These are phyloP conservation scores for Clonostachys solani DNA, from an alignment of 2,329 filamentous ascomycete genomes.

Conservation along the genomic window DNA sequence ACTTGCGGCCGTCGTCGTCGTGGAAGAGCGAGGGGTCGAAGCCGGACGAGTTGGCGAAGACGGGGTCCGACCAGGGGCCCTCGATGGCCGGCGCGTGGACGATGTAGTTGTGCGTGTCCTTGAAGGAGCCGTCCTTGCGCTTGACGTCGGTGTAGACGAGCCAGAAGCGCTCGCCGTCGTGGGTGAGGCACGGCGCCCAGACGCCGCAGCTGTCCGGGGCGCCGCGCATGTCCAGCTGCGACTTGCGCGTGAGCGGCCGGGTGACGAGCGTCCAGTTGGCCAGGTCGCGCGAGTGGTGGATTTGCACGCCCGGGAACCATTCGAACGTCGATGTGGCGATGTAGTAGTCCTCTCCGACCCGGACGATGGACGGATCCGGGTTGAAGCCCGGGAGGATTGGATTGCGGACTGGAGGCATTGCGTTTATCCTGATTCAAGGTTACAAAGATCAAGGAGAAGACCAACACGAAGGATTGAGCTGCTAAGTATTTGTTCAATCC, in stretches of 20 bases:
- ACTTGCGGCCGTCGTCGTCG: constrained; percentile 50
- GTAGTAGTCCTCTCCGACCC: constrained; percentile 49
- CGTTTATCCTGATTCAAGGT: background rate
- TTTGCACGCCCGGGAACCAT: constrained; percentile 51
- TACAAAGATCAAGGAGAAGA: no score
- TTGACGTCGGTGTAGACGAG: constrained; percentile 64
- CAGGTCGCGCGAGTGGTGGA: constrained; percentile 47
- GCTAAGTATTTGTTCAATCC: no score
- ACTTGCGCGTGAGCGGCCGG: constrained; percentile 42
- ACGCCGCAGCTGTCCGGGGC: constrained; percentile 56
- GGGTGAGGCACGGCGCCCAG: constrained; percentile 62
- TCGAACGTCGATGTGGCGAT: constrained; percentile 53
- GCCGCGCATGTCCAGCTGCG: constrained; percentile 53
- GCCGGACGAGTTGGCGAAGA: constrained; percentile 55
- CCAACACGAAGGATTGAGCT: no score
- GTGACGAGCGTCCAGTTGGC: constrained; percentile 45
- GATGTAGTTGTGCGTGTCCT: constrained; percentile 62
- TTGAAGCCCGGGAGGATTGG: constrained; percentile 55
- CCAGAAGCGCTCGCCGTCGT: constrained; percentile 57
- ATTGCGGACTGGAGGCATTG: constrained; percentile 44
- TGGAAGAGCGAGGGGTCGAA: constrained; percentile 60
- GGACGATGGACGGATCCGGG: constrained; percentile 48
- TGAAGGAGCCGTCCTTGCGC: constrained; percentile 62
- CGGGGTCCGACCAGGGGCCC: constrained; percentile 58
- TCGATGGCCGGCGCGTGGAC: constrained; percentile 47